These are phyloP conservation scores for Neonectria coccinea DNA, from an alignment of 2,329 filamentous ascomycete genomes.

Conservation along the genomic window DNA sequence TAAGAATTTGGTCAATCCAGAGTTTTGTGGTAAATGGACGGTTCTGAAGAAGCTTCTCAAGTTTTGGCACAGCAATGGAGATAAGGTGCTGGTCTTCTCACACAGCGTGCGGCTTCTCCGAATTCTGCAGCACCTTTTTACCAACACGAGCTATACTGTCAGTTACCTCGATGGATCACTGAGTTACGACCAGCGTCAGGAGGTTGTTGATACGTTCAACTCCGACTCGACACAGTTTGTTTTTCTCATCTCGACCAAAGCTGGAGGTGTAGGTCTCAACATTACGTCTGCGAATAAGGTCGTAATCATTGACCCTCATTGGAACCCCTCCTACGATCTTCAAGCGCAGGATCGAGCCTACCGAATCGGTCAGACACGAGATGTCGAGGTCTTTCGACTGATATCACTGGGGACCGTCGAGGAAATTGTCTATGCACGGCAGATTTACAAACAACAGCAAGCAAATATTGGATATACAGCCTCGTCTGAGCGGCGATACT, in stretches of 20 bases:
- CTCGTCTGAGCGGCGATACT: slow-evolving; percentile 91
- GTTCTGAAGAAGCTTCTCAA: slow-evolving; percentile 86
- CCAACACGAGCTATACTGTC: slow-evolving; percentile 88
- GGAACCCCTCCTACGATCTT: slow-evolving; percentile 95
- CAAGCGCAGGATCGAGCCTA: slow-evolving; percentile 98
- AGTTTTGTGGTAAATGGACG: slow-evolving; percentile 98
- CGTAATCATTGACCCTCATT: slow-evolving; percentile 95
- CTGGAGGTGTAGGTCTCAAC: slow-evolving; percentile 93
- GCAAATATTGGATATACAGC: slow-evolving; percentile 97
- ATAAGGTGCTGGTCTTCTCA: slow-evolving; percentile 96
- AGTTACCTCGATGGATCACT: slow-evolving; percentile 91
- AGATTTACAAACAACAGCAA: slow-evolving; percentile 99
- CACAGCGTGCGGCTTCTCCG: slow-evolving; percentile 88
- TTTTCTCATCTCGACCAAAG: slow-evolving; percentile 93
- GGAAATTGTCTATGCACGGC: slow-evolving; percentile 95
- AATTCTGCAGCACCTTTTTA: slow-evolving; percentile 87
- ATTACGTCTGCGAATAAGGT: slow-evolving; percentile 99
- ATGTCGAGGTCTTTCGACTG: slow-evolving; percentile 95
- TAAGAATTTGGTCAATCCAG: slow-evolving; percentile 82
- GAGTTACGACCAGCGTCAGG: slow-evolving; percentile 83
- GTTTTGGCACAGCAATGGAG: slow-evolving; percentile 89
- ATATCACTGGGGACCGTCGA: slow-evolving; percentile 94
- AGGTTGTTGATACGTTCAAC: slow-evolving; percentile 91
- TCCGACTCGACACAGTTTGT: slow-evolving; percentile 88
- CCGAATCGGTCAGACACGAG: slow-evolving; percentile 89